Conservation (phyloP, 148 eudicot species). For the Vaccinium macrocarpon region DNA sequence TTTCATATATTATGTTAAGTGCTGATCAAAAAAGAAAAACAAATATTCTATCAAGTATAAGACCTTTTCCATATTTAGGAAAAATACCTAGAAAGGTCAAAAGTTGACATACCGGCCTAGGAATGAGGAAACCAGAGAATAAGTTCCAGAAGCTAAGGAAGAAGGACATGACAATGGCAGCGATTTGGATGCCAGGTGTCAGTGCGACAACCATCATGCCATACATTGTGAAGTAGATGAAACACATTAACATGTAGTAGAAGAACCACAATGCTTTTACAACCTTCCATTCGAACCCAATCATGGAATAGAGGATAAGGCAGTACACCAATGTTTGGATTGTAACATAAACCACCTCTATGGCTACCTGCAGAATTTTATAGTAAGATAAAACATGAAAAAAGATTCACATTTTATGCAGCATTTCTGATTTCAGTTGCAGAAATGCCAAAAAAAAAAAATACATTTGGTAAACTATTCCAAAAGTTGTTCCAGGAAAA, state of each 20-base stretch:
- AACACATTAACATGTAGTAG: slow-evolving; percentile 40
- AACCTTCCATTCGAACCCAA: slow-evolving; percentile 36
- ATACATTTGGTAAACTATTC: background rate
- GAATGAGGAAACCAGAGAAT: slow-evolving; percentile 47
- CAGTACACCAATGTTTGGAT: slow-evolving; percentile 41
- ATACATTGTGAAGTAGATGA: slow-evolving; percentile 40
- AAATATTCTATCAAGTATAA: background rate
- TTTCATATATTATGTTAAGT: background rate
- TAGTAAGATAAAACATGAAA: background rate
- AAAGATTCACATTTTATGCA: background rate
- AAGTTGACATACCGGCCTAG: slow-evolving; percentile 33
- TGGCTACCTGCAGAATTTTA: slow-evolving; percentile 20
- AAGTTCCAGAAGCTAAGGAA: slow-evolving; percentile 53
- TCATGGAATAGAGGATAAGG: slow-evolving; percentile 40
- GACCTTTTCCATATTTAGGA: background rate
- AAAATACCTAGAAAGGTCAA: background rate
- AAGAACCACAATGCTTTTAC: slow-evolving; percentile 42
- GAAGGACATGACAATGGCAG: slow-evolving; percentile 42
- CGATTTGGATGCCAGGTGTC: slow-evolving; percentile 39
- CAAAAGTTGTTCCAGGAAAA: background rate
- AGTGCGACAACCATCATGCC: slow-evolving; percentile 58
- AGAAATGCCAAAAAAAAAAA: background rate
- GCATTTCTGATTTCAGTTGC: background rate
- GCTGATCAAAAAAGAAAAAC: too few relatives aligned
- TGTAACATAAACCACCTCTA: slow-evolving; percentile 34